Evolutionary conservation across 306 rosid genomes (phyloP), one percentile per base, ranked within the genome.

Genomic region (Glycine tomentella): DNA sequence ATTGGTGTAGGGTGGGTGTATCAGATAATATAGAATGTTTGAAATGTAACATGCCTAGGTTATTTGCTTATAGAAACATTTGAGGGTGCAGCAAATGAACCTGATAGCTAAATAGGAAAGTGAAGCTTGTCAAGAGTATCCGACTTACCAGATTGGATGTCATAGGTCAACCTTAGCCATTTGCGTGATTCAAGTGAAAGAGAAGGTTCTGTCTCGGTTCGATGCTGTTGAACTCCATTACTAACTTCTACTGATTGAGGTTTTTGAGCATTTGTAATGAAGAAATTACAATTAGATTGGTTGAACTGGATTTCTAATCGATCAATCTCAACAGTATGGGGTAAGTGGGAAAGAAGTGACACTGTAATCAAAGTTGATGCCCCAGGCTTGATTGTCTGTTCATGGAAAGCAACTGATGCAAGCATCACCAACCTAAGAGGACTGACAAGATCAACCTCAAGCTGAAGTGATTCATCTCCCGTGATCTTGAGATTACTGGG

Each of bases 381-480:
- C 31, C 93, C 92, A 57, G 94, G 99, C 89, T 91, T 95, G 82
- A 89, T 84, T 46, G 84, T 72, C 86, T 90, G 97, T 80, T 93
- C 99, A 84, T 91, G 98, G 81, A 95, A 95, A 87, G 94, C 96
- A 89, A 93, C 94, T 44, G 98, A 91, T 34, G 96, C 98, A 80
- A 95, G 92, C 89, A 95, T 91, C 71, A 88, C 99, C 79, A 86
- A 79, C 86, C 99, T 87, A 67, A 93, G 97, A 46, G 99, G 99
- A 85, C 97, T 95, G 70, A 93, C 96, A 57, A 87, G 87, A 90
- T 95, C 99, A 87, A 95, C 84, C 87, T 91, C 98, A 72, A 95
- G 91, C 87, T 88, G 97, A 88, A 93, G 84, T 52, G 91, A 88
- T 63, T 85, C 83, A 20, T 86, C 87, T 25, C 68, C 83, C 14